Conservation (phyloP, 2,329 filamentous ascomycete genomes). For the Calonectria fujianensis region DNA sequence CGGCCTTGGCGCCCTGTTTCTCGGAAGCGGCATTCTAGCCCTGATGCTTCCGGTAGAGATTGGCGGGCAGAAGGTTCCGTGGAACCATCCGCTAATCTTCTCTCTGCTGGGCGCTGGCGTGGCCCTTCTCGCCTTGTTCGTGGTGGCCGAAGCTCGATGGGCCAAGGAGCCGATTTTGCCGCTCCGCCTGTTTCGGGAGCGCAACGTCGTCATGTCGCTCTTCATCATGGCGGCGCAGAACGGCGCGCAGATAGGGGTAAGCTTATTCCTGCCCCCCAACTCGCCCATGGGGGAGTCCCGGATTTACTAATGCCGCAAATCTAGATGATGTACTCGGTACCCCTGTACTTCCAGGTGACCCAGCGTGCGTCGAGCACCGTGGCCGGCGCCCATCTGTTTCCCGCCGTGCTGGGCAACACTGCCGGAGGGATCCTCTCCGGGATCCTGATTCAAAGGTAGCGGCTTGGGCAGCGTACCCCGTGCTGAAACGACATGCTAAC, state of each 20-base stretch:
- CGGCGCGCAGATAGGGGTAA: conserved; percentile 63
- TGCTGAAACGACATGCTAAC: background rate
- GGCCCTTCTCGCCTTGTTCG: conserved; percentile 63
- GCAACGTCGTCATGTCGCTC: conserved; percentile 73
- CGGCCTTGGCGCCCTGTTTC: conserved; percentile 70
- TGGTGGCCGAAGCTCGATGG: conserved; percentile 65
- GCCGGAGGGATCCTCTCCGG: conserved; percentile 78
- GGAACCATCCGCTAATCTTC: conserved; percentile 67
- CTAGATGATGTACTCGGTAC: conserved; percentile 76
- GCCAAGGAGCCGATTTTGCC: conserved; percentile 76
- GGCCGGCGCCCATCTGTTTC: conserved; percentile 78
- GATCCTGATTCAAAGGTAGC: conserved; percentile 69
- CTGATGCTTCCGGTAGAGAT: conserved; percentile 72
- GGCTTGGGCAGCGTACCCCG: background rate
- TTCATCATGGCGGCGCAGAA: conserved; percentile 74
- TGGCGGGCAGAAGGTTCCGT: conserved; percentile 71
- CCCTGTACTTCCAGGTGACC: conserved; percentile 82
- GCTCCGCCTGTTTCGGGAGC: conserved; percentile 70
- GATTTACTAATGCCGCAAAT: background rate
- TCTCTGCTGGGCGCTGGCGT: conserved; percentile 62
- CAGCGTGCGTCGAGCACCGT: conserved; percentile 73
- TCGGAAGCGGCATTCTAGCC: conserved; percentile 73
- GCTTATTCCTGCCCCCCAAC: background rate
- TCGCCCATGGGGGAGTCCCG: rapidly evolving
- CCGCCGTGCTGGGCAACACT: conserved; percentile 80